Evolutionary conservation across 2,329 filamentous ascomycete species (phyloP).

Genomic region (Dactylellina parvicollis): DNA sequence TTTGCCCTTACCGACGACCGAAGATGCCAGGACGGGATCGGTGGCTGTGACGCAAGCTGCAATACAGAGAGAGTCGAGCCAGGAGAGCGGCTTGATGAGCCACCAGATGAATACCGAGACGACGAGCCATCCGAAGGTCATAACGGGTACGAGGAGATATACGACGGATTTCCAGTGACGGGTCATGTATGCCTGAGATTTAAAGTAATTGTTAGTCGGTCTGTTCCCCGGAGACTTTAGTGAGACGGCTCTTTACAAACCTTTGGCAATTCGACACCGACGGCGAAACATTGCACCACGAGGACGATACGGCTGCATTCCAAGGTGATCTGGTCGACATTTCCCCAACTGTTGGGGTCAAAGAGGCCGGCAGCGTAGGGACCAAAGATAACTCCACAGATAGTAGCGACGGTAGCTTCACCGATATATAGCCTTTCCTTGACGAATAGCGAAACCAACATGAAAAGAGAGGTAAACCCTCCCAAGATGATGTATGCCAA

Average conservation of each 20-base stretch:
- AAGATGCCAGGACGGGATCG: slow-evolving; percentile 94
- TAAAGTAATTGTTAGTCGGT: neutral
- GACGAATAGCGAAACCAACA: slow-evolving; percentile 97
- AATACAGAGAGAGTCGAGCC: slow-evolving; percentile 87
- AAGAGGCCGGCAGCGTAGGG: slow-evolving; percentile 85
- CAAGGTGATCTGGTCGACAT: slow-evolving; percentile 83
- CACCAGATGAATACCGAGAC: slow-evolving; percentile 96
- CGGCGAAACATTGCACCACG: slow-evolving; percentile 90
- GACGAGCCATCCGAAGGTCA: slow-evolving; percentile 94
- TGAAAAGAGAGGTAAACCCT: slow-evolving; percentile 96
- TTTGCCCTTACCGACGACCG: slow-evolving; percentile 97
- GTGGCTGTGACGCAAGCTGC: slow-evolving; percentile 97
- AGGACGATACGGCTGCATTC: slow-evolving; percentile 90
- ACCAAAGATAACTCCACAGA: slow-evolving; percentile 88
- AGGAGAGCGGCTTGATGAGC: slow-evolving; percentile 79
- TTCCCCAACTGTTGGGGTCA: slow-evolving; percentile 79
- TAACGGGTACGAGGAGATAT: slow-evolving; percentile 89
- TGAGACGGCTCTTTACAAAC: slow-evolving; percentile 39
- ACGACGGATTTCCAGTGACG: slow-evolving; percentile 93
- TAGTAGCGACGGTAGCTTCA: slow-evolving; percentile 91
- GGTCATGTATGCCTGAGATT: slow-evolving; percentile 80
- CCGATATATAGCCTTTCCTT: slow-evolving; percentile 99
- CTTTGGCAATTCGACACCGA: slow-evolving; percentile 88
- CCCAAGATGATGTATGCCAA: slow-evolving; percentile 98
- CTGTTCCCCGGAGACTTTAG: neutral